Conservation (phyloP, 371 early-diverging fungal genomes). For the Lichtheimia corymbifera region DNA sequence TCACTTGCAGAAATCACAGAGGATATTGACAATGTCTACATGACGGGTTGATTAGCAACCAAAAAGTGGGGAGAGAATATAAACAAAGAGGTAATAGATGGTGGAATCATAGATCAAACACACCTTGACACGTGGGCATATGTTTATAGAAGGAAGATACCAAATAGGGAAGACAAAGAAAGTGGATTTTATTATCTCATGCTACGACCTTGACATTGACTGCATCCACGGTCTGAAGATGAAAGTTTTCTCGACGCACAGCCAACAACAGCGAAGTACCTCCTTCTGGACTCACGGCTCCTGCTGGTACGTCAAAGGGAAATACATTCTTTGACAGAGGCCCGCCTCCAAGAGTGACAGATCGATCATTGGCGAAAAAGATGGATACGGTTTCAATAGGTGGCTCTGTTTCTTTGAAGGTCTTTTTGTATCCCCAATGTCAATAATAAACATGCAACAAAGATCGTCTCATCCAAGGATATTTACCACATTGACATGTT, state of each 20-base stretch:
- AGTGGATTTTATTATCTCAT: neutral
- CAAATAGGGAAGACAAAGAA: neutral
- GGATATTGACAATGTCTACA: conserved; percentile 15
- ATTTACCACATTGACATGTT: conserved; percentile 34
- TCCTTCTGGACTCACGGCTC: conserved; percentile 18
- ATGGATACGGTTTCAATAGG: conserved; percentile 27
- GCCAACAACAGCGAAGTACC: conserved; percentile 34
- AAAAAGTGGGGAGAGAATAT: neutral
- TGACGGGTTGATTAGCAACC: no score
- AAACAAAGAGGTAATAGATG: neutral
- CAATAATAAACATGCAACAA: neutral
- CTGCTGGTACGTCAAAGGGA: conserved; percentile 26
- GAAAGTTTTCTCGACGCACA: conserved; percentile 26
- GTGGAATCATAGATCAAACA: neutral
- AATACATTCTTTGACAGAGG: conserved; percentile 21
- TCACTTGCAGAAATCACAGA: conserved; percentile 30
- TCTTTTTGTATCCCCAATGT: conserved; percentile 3
- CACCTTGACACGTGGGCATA: conserved; percentile 4
- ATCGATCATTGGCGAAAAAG: conserved; percentile 30
- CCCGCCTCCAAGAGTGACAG: conserved; percentile 25
- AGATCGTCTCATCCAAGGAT: neutral
- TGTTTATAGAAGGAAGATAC: neutral
- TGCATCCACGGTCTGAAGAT: conserved; percentile 31
- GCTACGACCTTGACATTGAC: conserved; percentile 25
- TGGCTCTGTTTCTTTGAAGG: conserved; percentile 10